Evolutionary conservation across 805 yeast species (phyloP).

Genomic region (Candida nemodendra): DNA sequence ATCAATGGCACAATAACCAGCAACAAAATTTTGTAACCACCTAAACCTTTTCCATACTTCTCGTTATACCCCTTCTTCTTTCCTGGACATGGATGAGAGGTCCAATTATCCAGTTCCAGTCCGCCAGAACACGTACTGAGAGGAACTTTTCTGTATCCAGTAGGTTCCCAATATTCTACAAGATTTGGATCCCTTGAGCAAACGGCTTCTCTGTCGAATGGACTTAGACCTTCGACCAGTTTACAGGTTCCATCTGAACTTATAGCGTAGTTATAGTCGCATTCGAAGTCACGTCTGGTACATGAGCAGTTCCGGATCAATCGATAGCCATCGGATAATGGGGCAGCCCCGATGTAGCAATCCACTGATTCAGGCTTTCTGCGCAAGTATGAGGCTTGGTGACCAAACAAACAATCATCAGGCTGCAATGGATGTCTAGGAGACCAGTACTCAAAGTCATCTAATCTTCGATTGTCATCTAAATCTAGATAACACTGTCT

Average conservation of each 20-base stretch:
- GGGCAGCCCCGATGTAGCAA: conserved; percentile 71
- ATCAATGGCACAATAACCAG: conserved; percentile 57
- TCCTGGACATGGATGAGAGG: conserved; percentile 83
- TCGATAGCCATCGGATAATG: conserved; percentile 56
- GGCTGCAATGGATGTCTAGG: conserved; percentile 55
- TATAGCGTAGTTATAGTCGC: conserved; percentile 81
- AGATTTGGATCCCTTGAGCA: conserved; percentile 54
- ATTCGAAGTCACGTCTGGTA: conserved; percentile 84
- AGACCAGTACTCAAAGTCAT: conserved; percentile 65
- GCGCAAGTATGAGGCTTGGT: conserved; percentile 56
- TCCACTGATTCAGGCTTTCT: conserved; percentile 53
- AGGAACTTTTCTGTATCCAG: conserved; percentile 89
- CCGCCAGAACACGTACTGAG: conserved; percentile 87
- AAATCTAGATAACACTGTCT: conserved; percentile 57
- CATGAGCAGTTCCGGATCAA: conserved; percentile 73
- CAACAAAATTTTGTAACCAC: conserved; percentile 51
- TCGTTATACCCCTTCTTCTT: conserved; percentile 58
- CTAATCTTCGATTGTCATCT: conserved; percentile 34
- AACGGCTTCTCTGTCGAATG: conserved; percentile 59
- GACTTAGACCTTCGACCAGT: conserved; percentile 69
- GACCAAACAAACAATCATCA: conserved; percentile 68
- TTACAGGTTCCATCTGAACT: conserved; percentile 81
- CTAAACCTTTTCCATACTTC: conserved; percentile 49
- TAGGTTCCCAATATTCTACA: conserved; percentile 78
- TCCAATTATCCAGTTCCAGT: conserved; percentile 60